These are phyloP conservation scores for Macadamia tetraphylla DNA, from an alignment of 164 flowering plant genomes.

Conservation along the genomic window DNA sequence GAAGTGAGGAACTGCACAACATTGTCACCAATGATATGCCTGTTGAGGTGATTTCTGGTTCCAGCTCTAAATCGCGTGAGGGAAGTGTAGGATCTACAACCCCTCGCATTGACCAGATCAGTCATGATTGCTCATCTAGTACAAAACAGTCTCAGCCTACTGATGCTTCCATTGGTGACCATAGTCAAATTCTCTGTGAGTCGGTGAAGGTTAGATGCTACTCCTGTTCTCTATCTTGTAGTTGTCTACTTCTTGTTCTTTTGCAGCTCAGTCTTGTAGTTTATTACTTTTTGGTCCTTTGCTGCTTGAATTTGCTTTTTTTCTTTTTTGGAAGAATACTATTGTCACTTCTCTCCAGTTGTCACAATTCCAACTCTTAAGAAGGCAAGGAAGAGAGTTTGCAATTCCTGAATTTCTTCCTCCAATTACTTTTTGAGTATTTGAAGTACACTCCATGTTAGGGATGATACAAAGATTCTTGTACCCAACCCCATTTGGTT, in stretches of 20 bases:
- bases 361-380: no score
- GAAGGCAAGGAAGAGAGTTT: no score
- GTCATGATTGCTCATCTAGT: conserved; percentile 7
- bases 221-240: neutral
- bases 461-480: no score
- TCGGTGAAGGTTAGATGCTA: conserved; percentile 26
- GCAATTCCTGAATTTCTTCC: no score
- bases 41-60: conserved; percentile 14
- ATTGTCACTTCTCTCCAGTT: no score
- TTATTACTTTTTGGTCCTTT: neutral
- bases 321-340: neutral
- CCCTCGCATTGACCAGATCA: conserved; percentile 10
- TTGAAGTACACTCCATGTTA: no score
- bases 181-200: conserved; percentile 21
- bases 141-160: conserved; percentile 12
- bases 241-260: neutral
- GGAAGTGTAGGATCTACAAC: conserved; percentile 12
- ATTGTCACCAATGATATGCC: conserved; percentile 9
- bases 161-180: conserved; percentile 12
- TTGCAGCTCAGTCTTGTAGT: no score
- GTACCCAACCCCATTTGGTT: no score
- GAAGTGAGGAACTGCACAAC: conserved; percentile 6
- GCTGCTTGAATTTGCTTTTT: neutral
- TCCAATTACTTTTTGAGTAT: no score
- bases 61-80: conserved; percentile 4